These are phyloP conservation scores for Phytopythium kandeliae DNA, from an alignment of 352 stramenopile genomes.

Conservation along the genomic window DNA sequence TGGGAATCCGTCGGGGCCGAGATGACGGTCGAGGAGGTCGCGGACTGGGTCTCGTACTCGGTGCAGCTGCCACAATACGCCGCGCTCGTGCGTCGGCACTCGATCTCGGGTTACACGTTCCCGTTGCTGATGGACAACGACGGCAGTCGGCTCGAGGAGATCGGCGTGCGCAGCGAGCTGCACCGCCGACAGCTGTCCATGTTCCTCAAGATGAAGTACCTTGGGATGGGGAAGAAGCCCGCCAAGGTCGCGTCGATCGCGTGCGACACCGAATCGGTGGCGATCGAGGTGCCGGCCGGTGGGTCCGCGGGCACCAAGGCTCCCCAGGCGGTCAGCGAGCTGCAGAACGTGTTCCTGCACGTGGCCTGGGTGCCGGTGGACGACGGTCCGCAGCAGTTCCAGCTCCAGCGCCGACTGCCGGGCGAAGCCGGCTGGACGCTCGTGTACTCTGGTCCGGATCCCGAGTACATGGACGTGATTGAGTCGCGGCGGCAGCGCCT, in stretches of 20 bases:
- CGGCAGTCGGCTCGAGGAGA: constrained; percentile 56
- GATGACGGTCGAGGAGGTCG: constrained; percentile 81
- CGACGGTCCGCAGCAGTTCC: constrained; percentile 49
- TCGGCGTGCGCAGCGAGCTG: constrained; percentile 61
- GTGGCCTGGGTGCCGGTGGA: constrained; percentile 50
- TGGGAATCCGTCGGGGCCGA: constrained; percentile 78
- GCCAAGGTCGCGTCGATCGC: constrained; percentile 31
- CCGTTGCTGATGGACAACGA: constrained; percentile 83
- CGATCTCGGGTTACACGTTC: constrained; percentile 84
- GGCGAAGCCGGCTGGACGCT: constrained; percentile 49
- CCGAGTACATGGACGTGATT: constrained; percentile 67
- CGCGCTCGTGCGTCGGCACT: constrained; percentile 69
- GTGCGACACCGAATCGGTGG: constrained; percentile 21
- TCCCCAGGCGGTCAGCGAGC: constrained; percentile 5
- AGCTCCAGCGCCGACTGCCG: constrained; percentile 61
- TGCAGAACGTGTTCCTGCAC: constrained; percentile 38
- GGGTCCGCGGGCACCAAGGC: constrained; percentile 4
- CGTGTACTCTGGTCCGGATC: constrained; percentile 58
- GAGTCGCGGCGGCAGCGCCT: constrained; percentile 21
- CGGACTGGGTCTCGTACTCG: constrained; percentile 75
- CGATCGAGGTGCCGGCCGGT: not conserved
- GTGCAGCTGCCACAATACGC: constrained; percentile 82
- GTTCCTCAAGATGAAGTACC: constrained; percentile 81
- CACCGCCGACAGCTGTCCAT: constrained; percentile 77
- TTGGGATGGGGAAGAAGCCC: constrained; percentile 70